Conservation (phyloP, 202 grass and related monocot genomes). For the Eragrostis tef region DNA sequence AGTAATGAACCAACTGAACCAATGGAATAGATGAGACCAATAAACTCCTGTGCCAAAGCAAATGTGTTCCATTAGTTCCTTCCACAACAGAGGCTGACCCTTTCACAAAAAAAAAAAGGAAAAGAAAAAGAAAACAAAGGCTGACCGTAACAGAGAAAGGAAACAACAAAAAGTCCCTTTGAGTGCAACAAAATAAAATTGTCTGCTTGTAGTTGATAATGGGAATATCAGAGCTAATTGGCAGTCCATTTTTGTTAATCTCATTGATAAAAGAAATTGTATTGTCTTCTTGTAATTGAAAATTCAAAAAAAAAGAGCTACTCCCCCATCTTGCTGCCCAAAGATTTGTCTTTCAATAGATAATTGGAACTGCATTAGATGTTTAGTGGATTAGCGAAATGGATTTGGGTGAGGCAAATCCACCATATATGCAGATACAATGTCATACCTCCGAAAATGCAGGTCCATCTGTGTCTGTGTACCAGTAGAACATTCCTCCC, state of each 20-base stretch:
- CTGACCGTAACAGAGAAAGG: neutral
- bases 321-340: neutral
- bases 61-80: conserved; percentile 37
- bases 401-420: neutral
- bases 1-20: conserved; percentile 75
- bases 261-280: neutral
- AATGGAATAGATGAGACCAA: conserved; percentile 63
- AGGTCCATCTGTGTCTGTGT: conserved; percentile 64
- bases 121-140: neutral
- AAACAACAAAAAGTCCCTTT: neutral
- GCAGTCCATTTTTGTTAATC: conserved; percentile 6
- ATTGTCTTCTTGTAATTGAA: neutral
- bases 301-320: neutral
- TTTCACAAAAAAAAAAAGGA: too few relatives aligned
- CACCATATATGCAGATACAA: neutral
- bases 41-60: conserved; percentile 55
- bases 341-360: neutral
- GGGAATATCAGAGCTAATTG: neutral
- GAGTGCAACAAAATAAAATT: neutral
- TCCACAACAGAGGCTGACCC: neutral
- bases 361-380: neutral
- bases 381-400: neutral
- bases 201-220: neutral
- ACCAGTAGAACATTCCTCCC: conserved; percentile 98
- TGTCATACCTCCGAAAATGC: conserved; percentile 74